These are phyloP conservation scores for Euphorbia peplus DNA, from an alignment of 345 rosid species.

Conservation along the genomic window DNA sequence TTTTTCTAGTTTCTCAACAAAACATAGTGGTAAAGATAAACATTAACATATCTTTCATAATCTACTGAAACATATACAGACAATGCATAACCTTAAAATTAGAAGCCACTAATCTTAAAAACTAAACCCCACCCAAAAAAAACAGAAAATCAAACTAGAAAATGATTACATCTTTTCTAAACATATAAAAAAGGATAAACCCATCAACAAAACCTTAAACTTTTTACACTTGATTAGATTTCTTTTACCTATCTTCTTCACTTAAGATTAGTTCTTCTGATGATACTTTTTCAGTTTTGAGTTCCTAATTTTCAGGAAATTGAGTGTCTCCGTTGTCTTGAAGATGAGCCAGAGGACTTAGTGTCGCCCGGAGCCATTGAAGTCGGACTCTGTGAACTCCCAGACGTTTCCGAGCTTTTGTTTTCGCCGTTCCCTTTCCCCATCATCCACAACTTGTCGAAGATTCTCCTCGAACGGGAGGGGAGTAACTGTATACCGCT, in stretches of 20 bases:
- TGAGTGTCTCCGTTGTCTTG: slow-evolving; percentile 72
- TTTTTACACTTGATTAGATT: slow-evolving; percentile 24
- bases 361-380: slow-evolving; percentile 57
- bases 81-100: background rate
- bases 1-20: too few species aligned
- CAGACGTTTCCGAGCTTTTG: slow-evolving; percentile 77
- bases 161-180: slow-evolving; percentile 7
- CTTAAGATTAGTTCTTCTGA: background rate
- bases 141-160: background rate
- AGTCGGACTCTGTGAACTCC: slow-evolving; percentile 82
- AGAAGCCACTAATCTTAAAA: slow-evolving; percentile 5
- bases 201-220: slow-evolving; percentile 20
- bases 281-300: too few species aligned
- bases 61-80: slow-evolving; percentile 6
- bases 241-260: background rate
- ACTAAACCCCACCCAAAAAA: background rate
- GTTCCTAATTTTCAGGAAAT: slow-evolving; percentile 40
- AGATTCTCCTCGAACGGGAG: slow-evolving; percentile 83
- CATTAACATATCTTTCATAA: background rate
- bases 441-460: slow-evolving; percentile 66
- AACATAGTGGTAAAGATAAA: too few species aligned
- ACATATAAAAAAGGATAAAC: too few species aligned
- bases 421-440: slow-evolving; percentile 56
- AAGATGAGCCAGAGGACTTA: slow-evolving; percentile 65
- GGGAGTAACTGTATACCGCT: slow-evolving; percentile 66